Evolutionary conservation across 495 filamentous ascomycete genomes (phyloP), one percentile per base, ranked within the genome.

Genomic region (Alectoria sarmentosa): DNA sequence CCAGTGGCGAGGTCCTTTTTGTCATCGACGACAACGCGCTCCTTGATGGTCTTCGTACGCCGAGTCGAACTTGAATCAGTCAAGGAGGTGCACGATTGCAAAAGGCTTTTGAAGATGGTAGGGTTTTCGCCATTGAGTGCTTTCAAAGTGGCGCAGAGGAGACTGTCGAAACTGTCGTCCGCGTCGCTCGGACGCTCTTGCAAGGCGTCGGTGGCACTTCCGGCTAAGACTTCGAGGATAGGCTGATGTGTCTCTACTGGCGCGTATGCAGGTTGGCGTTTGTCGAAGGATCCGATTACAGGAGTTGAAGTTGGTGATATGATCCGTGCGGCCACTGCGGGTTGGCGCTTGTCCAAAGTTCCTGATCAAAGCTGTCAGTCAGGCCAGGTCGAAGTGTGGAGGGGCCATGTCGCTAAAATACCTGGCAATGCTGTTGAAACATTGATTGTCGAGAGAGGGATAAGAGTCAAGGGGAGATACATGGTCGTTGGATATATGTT

Each of bases 81-180:
- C 52, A 55, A 34, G 28, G 14, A 34, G 52, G 28, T 55, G 52
- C 52, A 55, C 17, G 52, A 55, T 55, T 55, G 52, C 52, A 55
- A 34, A 21, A 34, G 52, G 11, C 52, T 13, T 15, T 14, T 34
- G 52, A 55, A 55, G 10, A 7, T 3, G 28, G 4, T 4, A 34
- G 52, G 52, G 8, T 55, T 55, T 15, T 34, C 30, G 52, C 30
- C 4, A 28, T 55, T 55, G 15, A 55, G 17, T 21, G 52, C 52
- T 36, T 55, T 55, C 52, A 55, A 55, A n/a, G 52, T 34, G 17
- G 52, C 28, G 30, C 52, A 55, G 30, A 55, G 52, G 52, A 55
- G 28, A 34, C 30, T 34, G 52, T 32, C 17, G 30, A 34, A 52
- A 15, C 48, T 2, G 5, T 28, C 14, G 30, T 13, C 48, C 13